phyloP scores from a whole-genome alignment of 1,284 basidiomycete species.

The Boletus sp. region DNA sequence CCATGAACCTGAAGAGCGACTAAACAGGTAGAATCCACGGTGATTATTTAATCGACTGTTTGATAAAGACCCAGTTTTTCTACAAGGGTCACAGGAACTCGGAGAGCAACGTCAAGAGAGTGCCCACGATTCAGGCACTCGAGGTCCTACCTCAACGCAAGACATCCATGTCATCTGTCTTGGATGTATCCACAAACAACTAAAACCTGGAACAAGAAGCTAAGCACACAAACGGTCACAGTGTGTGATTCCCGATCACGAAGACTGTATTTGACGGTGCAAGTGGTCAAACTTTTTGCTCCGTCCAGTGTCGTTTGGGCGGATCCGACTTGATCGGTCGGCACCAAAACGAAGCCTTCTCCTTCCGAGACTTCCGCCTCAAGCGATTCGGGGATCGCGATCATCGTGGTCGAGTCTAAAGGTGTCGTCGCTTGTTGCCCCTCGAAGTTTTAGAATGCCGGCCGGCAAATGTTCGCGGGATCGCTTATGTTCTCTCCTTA shows the following conservation, averaged over 20 bases:
- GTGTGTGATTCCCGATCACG: too few relatives aligned
- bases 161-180: slow-evolving; percentile 3
- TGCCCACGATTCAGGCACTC: slow-evolving; percentile 15
- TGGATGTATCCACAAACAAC: background rate
- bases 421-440: slow-evolving; percentile 29
- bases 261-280: background rate
- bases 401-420: slow-evolving; percentile 26
- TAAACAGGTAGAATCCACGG: slow-evolving; percentile 8
- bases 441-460: slow-evolving; percentile 22
- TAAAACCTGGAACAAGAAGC: background rate
- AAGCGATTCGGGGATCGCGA: slow-evolving; percentile 33
- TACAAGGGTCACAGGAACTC: background rate
- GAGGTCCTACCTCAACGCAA: slow-evolving; percentile 21
- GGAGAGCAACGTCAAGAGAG: background rate
- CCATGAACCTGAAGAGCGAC: background rate
- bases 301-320: slow-evolving; percentile 2
- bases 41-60: background rate
- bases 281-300: background rate
- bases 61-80: background rate
- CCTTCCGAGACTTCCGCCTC: slow-evolving; percentile 14
- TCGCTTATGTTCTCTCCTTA: slow-evolving; percentile 22
- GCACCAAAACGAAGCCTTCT: slow-evolving; percentile 24
- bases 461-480: slow-evolving; percentile 32
- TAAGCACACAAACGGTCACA: background rate
- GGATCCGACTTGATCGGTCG: slow-evolving; percentile 17